These are phyloP conservation scores for Mediolabrus comicus DNA, from an alignment of 108 stramenopile species.

Conservation along the genomic window DNA sequence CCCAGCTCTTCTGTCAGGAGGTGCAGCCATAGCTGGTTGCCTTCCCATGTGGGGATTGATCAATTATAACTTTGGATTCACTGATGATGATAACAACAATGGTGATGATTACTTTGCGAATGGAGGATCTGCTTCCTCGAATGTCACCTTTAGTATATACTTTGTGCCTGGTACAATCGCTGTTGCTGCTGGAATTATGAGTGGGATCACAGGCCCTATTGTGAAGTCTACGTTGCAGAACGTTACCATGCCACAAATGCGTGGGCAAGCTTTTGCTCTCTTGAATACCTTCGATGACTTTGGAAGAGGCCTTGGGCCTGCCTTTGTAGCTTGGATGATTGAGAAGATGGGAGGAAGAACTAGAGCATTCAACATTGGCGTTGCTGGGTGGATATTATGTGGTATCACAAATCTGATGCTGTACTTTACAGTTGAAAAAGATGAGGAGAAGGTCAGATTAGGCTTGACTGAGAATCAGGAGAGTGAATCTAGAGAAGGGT, in stretches of 20 bases:
- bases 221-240: conserved; percentile 82
- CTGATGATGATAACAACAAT: not conserved
- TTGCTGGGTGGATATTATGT: conserved; percentile 74
- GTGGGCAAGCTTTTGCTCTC: conserved; percentile 82
- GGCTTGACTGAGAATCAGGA: not conserved
- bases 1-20: conserved; percentile 63
- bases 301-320: conserved; percentile 86
- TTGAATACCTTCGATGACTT: conserved; percentile 84
- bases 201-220: conserved; percentile 74
- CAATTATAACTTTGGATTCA: conserved; percentile 39
- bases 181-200: conserved; percentile 53
- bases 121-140: conserved; percentile 5
- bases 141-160: not conserved
- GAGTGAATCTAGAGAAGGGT: not conserved
- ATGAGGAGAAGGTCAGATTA: conserved; percentile 52
- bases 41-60: conserved; percentile 74
- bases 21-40: conserved; percentile 57
- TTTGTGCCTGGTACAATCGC: conserved; percentile 33
- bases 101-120: conserved; percentile 13
- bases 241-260: conserved; percentile 68
- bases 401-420: conserved; percentile 68
- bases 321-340: conserved; percentile 74
- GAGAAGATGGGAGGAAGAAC: conserved; percentile 52
- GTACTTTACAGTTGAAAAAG: conserved; percentile 62
- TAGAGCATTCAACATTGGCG: conserved; percentile 73